phyloP scores from a whole-genome alignment of 768 basidiomycete species.

The Leccinum subtestaceum region DNA sequence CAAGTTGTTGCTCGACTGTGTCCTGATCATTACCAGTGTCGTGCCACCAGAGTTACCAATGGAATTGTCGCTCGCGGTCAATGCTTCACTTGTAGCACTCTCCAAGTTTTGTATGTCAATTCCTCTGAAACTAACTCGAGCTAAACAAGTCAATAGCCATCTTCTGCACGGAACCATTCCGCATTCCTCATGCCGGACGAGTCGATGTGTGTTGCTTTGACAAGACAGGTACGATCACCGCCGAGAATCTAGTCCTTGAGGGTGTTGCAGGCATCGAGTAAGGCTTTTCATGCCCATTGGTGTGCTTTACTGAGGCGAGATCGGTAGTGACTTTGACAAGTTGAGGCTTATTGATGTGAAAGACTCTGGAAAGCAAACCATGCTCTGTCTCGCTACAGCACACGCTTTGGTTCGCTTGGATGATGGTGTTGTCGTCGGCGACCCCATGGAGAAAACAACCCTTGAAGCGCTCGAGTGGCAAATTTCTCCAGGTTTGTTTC shows the following conservation, averaged over 20 bases:
- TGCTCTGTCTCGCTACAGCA: slow-evolving; percentile 85
- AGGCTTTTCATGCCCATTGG: slow-evolving; percentile 28
- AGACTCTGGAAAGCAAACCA: slow-evolving; percentile 73
- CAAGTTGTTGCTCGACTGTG: slow-evolving; percentile 91
- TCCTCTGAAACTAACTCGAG: background rate
- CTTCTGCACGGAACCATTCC: slow-evolving; percentile 98
- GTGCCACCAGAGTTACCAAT: slow-evolving; percentile 98
- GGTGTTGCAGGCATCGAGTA: slow-evolving; percentile 91
- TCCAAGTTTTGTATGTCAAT: slow-evolving; percentile 78
- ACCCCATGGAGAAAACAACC: slow-evolving; percentile 99
- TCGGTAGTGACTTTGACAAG: slow-evolving; percentile 52
- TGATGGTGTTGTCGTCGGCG: slow-evolving; percentile 91
- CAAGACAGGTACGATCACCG: slow-evolving; percentile 98
- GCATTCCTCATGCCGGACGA: slow-evolving; percentile 92
- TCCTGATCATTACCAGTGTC: slow-evolving; percentile 94
- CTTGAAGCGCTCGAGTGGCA: slow-evolving; percentile 90
- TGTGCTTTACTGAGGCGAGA: slow-evolving; percentile 4
- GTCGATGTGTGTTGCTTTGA: slow-evolving; percentile 99
- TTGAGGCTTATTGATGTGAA: slow-evolving; percentile 75
- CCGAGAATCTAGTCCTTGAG: slow-evolving; percentile 91
- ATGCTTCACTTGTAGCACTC: slow-evolving; percentile 88
- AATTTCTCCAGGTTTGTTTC: slow-evolving; percentile 55
- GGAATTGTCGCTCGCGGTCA: slow-evolving; percentile 96
- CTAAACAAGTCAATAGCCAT: slow-evolving; percentile 59
- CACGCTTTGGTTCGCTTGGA: slow-evolving; percentile 94